Evolutionary conservation across 805 yeast species (phyloP).

Genomic region (Sugiyamaella lignohabitans): DNA sequence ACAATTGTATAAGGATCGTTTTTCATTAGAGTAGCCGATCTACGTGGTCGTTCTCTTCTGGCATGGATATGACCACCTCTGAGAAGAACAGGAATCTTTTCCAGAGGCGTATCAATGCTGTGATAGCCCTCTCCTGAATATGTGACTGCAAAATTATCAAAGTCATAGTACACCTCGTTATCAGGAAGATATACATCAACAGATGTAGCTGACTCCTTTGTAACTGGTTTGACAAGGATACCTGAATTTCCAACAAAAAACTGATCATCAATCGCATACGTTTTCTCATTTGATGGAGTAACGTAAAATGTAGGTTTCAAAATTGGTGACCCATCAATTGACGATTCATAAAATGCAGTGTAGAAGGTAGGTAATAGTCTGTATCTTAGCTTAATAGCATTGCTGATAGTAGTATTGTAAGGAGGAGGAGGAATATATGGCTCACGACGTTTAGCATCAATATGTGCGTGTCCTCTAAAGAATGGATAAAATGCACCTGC

Average conservation of each 20-base stretch:
- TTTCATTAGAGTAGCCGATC: slow-evolving; percentile 69
- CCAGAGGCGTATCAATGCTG: slow-evolving; percentile 29
- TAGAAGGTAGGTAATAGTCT: slow-evolving; percentile 70
- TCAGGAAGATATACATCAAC: slow-evolving; percentile 48
- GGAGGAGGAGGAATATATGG: slow-evolving; percentile 85
- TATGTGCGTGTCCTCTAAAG: slow-evolving; percentile 94
- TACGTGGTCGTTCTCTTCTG: slow-evolving; percentile 65
- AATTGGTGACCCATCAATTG: slow-evolving; percentile 59
- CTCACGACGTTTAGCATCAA: slow-evolving; percentile 86
- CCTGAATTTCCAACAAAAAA: slow-evolving; percentile 71
- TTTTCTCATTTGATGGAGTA: slow-evolving; percentile 33
- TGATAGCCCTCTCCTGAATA: slow-evolving; percentile 10
- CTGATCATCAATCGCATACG: slow-evolving; percentile 69
- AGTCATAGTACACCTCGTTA: slow-evolving; percentile 32
- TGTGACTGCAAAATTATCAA: slow-evolving; percentile 3
- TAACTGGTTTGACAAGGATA: slow-evolving; percentile 73
- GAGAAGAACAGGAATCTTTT: slow-evolving; percentile 61
- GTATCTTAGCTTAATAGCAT: slow-evolving; percentile 70
- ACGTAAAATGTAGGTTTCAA: slow-evolving; percentile 35
- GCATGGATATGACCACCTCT: slow-evolving; percentile 76
- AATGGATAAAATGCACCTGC: slow-evolving; percentile 95
- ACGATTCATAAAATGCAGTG: slow-evolving; percentile 65
- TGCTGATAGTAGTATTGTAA: slow-evolving; percentile 55
- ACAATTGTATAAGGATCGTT: slow-evolving; percentile 74
- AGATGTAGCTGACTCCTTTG: slow-evolving; percentile 42